A percentile compares a stretch with the other conserved stretches of the same genome.
Evolutionary conservation across 176 grass and related monocot genomes (phyloP).

Genomic region (Pharus latifolius): DNA sequence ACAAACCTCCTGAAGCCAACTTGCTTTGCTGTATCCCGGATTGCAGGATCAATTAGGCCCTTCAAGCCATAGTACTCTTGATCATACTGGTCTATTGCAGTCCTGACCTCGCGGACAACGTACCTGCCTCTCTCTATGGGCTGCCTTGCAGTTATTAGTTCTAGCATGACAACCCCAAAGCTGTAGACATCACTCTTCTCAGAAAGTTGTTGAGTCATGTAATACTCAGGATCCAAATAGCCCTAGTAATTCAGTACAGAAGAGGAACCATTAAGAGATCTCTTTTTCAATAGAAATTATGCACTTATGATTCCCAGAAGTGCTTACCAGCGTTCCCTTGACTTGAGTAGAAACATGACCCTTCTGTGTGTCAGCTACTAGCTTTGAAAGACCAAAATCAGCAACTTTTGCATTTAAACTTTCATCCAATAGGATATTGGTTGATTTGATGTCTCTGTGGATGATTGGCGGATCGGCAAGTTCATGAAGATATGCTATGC

Average conservation of each 20-base stretch:
- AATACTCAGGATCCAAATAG: slow-evolving; percentile 77
- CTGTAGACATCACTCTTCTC: slow-evolving; percentile 75
- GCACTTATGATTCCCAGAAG: neutral
- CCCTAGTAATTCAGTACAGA: slow-evolving; percentile 33
- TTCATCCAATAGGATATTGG: slow-evolving; percentile 67
- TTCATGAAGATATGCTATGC: slow-evolving; percentile 70
- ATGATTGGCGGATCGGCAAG: slow-evolving; percentile 71
- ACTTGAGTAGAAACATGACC: slow-evolving; percentile 68
- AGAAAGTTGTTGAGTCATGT: slow-evolving; percentile 73
- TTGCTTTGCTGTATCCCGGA: slow-evolving; percentile 31
- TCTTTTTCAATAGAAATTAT: neutral
- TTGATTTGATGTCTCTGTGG: slow-evolving; percentile 72
- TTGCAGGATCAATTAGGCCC: slow-evolving; percentile 32
- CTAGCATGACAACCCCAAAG: slow-evolving; percentile 65
- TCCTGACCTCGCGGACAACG: slow-evolving; percentile 52
- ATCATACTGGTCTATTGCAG: slow-evolving; percentile 34
- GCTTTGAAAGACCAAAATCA: slow-evolving; percentile 78
- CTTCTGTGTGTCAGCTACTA: slow-evolving; percentile 39
- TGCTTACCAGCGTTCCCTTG: slow-evolving; percentile 65
- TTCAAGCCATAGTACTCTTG: slow-evolving; percentile 54
- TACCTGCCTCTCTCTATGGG: slow-evolving; percentile 59
- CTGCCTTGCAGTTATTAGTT: slow-evolving; percentile 50
- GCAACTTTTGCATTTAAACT: slow-evolving; percentile 59
- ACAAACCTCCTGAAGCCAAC: slow-evolving; percentile 51
- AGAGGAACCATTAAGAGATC: slow-evolving; percentile 1